Conservation (phyloP, 2,329 filamentous ascomycete species). For the Parastagonospora avenae region DNA sequence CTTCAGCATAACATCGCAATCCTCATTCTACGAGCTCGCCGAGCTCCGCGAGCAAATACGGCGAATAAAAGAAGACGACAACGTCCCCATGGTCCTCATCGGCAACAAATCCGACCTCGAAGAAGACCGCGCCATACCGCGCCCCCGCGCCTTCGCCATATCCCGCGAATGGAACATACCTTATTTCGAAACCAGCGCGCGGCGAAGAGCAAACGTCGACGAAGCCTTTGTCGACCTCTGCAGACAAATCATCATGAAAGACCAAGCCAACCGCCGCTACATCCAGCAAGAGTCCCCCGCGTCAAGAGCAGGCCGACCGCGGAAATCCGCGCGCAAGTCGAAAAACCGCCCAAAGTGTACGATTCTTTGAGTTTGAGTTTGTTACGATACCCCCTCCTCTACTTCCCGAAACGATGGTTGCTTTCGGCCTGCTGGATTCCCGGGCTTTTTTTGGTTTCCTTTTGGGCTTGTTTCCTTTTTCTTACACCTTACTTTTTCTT, state of each 20-base stretch:
- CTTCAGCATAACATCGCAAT: conserved; percentile 86
- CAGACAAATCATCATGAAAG: conserved; percentile 78
- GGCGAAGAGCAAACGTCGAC: conserved; percentile 84
- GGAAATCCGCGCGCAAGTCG: conserved; percentile 9
- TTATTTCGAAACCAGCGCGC: conserved; percentile 88
- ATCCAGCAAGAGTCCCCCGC: conserved; percentile 19
- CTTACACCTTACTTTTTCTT: too few species aligned
- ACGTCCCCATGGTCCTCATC: conserved; percentile 85
- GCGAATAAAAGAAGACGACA: conserved; percentile 86
- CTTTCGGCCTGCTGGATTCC: conserved; percentile 27
- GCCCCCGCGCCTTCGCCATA: conserved; percentile 79
- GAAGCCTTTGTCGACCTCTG: conserved; percentile 88
- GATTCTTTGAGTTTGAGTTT: conserved; percentile 24
- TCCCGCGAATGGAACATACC: conserved; percentile 88
- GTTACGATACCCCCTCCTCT: conserved; percentile 29
- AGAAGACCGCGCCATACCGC: conserved; percentile 78
- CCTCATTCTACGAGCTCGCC: conserved; percentile 80
- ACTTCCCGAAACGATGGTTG: conserved; percentile 18
- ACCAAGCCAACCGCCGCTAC: conserved; percentile 55
- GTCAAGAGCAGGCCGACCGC: conserved; percentile 9
- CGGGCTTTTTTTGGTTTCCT: conserved; percentile 16
- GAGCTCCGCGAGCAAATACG: conserved; percentile 87
- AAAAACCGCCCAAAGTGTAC: conserved; percentile 32
- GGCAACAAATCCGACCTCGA: conserved; percentile 92
- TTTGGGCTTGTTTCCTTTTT: neutral